Evolutionary conservation across 2,329 filamentous ascomycete species (phyloP), one percentile per base, ranked within the genome.

Genomic region (Acephala macrosclerotiorum): DNA sequence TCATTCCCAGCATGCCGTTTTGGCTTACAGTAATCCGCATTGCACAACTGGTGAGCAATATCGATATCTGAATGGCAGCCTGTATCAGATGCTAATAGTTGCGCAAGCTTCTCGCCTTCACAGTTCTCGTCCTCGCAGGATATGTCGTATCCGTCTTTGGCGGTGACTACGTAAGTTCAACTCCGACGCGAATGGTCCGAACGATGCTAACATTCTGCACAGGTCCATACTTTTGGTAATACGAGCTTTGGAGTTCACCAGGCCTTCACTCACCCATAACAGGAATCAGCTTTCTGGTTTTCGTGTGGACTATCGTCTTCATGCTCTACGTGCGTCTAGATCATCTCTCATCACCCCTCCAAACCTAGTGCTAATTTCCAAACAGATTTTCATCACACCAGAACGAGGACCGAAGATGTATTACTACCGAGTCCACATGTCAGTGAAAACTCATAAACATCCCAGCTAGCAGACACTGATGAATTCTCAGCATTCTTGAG

Each of bases 381-480:
- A 12, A 35, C 42, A 67, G 65, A 60, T 67, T 7, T 64, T 63
- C 25, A 51, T 66, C 40, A 63, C 51, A 3, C 57, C 57, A 18
- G 40, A 47, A n/a, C 36, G 58, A 26, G 57, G 51, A 38, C 61
- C 61, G 5, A 64, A 64, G 25, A 42, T 58, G 6, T 67, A 67
- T 25, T 57, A 36, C 20, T 64, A 67, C 45, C 56, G 53, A 40
- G 42, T 64, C 5, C 65, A 67, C n/a, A 59, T 67, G 64, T 66
- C 9, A 51, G 64, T 59, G n/a, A 16, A 7, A 29, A 7, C 22
- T 11, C 12, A 26, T 36, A 6, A 61, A n/a, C 18, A 14, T 35
- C 1, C 14, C 20, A 26, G 18, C 20, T 26, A 29, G 11, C 18
- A 45, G 3, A 53, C n/a, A 8, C 51, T 61, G 16, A 65, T 20